Percentiles rank a stretch among this genome's conserved stretches.
phyloP scores from a whole-genome alignment of 768 basidiomycete genomes.

The Lanmaoa pseudosensibilis region DNA sequence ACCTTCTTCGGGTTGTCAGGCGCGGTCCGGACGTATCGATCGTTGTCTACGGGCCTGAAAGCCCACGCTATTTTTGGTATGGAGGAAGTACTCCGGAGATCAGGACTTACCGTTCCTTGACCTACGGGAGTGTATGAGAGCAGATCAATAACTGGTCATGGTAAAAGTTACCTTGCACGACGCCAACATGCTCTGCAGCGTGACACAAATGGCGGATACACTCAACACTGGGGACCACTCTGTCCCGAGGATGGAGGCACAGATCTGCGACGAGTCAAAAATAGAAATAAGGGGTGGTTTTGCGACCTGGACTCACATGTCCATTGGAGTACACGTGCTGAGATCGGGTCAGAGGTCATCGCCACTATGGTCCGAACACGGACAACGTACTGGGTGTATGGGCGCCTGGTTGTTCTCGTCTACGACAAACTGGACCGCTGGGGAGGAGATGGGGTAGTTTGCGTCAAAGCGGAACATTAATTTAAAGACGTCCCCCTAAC shows the following conservation, averaged over 20 bases:
- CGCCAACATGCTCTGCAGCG: conserved; percentile 89
- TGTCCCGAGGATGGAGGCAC: conserved; percentile 84
- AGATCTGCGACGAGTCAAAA: conserved; percentile 55
- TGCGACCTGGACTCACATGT: conserved; percentile 50
- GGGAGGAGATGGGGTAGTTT: conserved; percentile 83
- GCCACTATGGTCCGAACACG: background rate
- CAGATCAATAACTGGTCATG: background rate
- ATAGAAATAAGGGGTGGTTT: conserved; percentile 8
- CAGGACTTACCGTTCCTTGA: conserved; percentile 59
- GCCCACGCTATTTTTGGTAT: conserved; percentile 5
- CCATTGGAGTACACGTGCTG: conserved; percentile 89
- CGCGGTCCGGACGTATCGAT: conserved; percentile 74
- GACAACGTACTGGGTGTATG: conserved; percentile 66
- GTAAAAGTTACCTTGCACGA: conserved; percentile 73
- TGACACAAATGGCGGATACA: conserved; percentile 78
- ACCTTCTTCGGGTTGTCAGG: conserved; percentile 90
- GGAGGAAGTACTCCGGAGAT: background rate
- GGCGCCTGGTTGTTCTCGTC: conserved; percentile 65
- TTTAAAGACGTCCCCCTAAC: conserved; percentile 74
- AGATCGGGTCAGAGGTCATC: conserved; percentile 13
- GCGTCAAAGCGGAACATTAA: conserved; percentile 81
- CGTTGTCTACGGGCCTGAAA: conserved; percentile 71
- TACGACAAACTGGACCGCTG: conserved; percentile 84
- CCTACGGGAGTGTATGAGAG: conserved; percentile 33
- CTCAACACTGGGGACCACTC: conserved; percentile 92